Base-by-base conservation (phyloP, 2,329 filamentous ascomycete species). In the Passalora sequoiae region DNA sequence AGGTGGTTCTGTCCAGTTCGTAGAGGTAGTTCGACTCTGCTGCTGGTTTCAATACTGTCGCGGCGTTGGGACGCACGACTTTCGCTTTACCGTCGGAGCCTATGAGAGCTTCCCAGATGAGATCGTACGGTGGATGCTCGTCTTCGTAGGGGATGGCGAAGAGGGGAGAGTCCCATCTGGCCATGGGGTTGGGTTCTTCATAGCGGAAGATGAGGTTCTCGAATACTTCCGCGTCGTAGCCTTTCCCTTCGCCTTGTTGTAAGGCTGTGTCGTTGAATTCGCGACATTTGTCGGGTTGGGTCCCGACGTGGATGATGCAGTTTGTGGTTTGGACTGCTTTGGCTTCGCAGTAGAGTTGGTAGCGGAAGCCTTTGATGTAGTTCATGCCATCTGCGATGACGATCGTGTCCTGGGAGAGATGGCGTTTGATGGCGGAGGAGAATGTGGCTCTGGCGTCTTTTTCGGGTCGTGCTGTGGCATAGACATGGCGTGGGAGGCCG, bases 301-400 rank as follows among this genome's bases (percentile, higher is more conserved):
- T 78, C 24, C 77, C 78, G 54, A 80, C 66, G 57, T 81, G 77
- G 62, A 92, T 70, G 44, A 92, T 79, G 58, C 84, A 89, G 65
- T 78, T 84, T 3, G 84, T 78, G 3, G 86, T 92, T 50, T 81
- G 71, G 41, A 86, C 69, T 36, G 86, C 86, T 66, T 92, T 92
- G 27, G 86, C 80, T 67, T 92, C 86, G 69, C 86, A 91, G 64
- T 83, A 84, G 16, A 94, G 71, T 70, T 94, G 86, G 63, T 94
- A 94, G 37, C 87, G 76, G 78, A 86, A 92, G 27, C 86, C 87
- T 65, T 92, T 92, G 69, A 94, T 94, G 67, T 92, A 94, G 66
- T 92, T 92, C 47, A 86, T 69, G 1, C 82, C 81, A 62, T 94
- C 86, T 12, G 88, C 77, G 35, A 94, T 78, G 40, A 92, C 84